Percentiles rank a stretch among this genome's conserved stretches.
These are phyloP conservation scores for Nakazawaea sp. DNA, from an alignment of 805 yeast genomes.

Conservation along the genomic window DNA sequence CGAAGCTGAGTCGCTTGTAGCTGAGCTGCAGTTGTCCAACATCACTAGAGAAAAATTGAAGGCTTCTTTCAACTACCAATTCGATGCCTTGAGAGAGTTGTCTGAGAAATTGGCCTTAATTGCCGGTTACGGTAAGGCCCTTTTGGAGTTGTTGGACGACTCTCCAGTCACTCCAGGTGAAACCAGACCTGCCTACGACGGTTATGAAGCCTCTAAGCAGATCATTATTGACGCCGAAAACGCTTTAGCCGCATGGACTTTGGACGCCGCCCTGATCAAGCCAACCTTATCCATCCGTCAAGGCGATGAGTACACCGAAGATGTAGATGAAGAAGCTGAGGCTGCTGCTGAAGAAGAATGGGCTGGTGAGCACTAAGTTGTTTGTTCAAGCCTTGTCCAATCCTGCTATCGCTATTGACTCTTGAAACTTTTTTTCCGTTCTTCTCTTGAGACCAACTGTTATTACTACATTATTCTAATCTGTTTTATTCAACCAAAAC, in stretches of 20 bases:
- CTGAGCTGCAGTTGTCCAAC: conserved; percentile 86
- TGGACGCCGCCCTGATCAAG: conserved; percentile 74
- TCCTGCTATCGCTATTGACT: no score
- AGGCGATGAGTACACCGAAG: conserved; percentile 42
- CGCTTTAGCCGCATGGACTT: conserved; percentile 79
- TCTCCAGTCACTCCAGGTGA: conserved; percentile 89
- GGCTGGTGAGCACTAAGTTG: conserved; percentile 29
- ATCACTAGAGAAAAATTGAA: conserved; percentile 83
- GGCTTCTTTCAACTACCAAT: conserved; percentile 78
- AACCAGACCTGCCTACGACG: conserved; percentile 84
- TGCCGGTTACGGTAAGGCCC: conserved; percentile 86
- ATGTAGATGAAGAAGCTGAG: conserved; percentile 39
- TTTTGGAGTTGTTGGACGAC: conserved; percentile 76
- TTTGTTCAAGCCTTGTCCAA: background rate
- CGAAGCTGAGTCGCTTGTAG: conserved; percentile 86
- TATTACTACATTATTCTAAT: no score
- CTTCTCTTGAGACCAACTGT: no score
- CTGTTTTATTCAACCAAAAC: no score
- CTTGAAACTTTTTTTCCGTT: background rate
- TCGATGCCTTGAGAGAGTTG: conserved; percentile 79
- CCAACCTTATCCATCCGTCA: conserved; percentile 69
- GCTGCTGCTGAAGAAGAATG: conserved; percentile 48
- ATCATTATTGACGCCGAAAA: conserved; percentile 81
- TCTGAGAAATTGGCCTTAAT: conserved; percentile 81
- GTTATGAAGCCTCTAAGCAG: conserved; percentile 84